Evolutionary conservation across 768 basidiomycete genomes (phyloP), one percentile per base, ranked within the genome.

Genomic region (Phlebiopsis gigantea): DNA sequence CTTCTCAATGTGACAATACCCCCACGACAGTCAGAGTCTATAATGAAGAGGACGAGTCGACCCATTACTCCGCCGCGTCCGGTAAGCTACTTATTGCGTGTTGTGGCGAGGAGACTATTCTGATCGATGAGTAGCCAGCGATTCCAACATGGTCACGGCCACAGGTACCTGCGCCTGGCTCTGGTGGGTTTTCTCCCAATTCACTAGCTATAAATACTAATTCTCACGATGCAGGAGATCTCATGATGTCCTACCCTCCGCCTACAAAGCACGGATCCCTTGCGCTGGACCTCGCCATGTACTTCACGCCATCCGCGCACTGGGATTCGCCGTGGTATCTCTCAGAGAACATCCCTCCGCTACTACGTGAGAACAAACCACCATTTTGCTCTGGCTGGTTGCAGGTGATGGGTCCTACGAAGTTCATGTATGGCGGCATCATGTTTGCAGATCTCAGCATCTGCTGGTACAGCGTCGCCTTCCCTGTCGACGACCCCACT

Each of bases 361-460:
- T 74, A 31, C 65, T 72, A 14, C 42, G 58, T 17, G 57, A 61
- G 17, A 59, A 59, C 21, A 59, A 48, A 21, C 48, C 55, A 9
- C 56, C 72, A 39, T 55, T 62, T 24, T 69, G 63, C 47, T 56
- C 66, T 12, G 68, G 64, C 46, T 62, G 71, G 22, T 72, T 70
- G 64, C 56, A 64, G 59, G 65, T 63, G 5, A 58, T 60, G 7
- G 73, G 72, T 9, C 57, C 57, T 1, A 65, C 60, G 26, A 68
- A 71, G 60, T 73, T 72, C 0, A 59, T 72, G 19, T 64, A 62
- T 46, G 70, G 72, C 42, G 75, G 75, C 7, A 68, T 74, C 7
- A 61, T 79, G 45, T 81, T 80, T 67, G 67, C 72, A 5, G 80
- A 82, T 59, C 72, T 81, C 53, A 79, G 77, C 63, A 62, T 79